These are phyloP conservation scores for Trametes meyenii DNA, from an alignment of 768 basidiomycete species.

Conservation along the genomic window DNA sequence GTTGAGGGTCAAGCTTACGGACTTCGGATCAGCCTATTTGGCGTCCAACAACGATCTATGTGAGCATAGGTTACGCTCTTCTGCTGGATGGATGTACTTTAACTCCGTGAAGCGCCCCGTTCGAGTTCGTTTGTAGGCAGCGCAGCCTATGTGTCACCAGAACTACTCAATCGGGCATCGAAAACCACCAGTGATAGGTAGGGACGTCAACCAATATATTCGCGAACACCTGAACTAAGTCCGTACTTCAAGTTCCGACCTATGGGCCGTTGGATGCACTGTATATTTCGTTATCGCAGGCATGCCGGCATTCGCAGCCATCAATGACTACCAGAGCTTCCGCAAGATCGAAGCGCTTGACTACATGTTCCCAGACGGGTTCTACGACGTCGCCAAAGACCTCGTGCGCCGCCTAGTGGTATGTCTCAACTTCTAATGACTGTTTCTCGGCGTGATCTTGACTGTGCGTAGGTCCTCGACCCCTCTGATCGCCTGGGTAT, in stretches of 20 bases:
- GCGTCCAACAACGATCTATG: slow-evolving; percentile 19
- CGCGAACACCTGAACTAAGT: background rate
- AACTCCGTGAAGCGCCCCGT: slow-evolving; percentile 8
- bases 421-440: background rate
- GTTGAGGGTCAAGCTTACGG: slow-evolving; percentile 12
- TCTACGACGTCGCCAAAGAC: slow-evolving; percentile 18
- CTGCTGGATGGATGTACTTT: background rate
- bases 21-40: slow-evolving; percentile 20
- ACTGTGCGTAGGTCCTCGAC: slow-evolving; percentile 10
- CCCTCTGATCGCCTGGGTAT: slow-evolving; percentile 20
- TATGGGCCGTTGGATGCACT: slow-evolving; percentile 21
- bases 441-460: background rate
- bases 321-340: slow-evolving; percentile 25
- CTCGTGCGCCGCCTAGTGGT: slow-evolving; percentile 15
- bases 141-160: slow-evolving; percentile 22
- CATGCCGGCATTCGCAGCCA: slow-evolving; percentile 11
- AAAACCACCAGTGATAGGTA: slow-evolving; percentile 21
- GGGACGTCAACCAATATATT: background rate
- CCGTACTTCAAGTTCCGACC: slow-evolving; percentile 8
- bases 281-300: slow-evolving; percentile 18
- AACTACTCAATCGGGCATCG: slow-evolving; percentile 15
- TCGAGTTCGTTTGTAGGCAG: slow-evolving; percentile 21
- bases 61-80: background rate
- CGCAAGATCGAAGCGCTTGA: slow-evolving; percentile 22
- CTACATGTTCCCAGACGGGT: slow-evolving; percentile 16